Percentiles rank a stretch among this genome's conserved stretches.
These are phyloP conservation scores for Brasilioporus rufonigricans DNA, from an alignment of 768 basidiomycete species.

Conservation along the genomic window DNA sequence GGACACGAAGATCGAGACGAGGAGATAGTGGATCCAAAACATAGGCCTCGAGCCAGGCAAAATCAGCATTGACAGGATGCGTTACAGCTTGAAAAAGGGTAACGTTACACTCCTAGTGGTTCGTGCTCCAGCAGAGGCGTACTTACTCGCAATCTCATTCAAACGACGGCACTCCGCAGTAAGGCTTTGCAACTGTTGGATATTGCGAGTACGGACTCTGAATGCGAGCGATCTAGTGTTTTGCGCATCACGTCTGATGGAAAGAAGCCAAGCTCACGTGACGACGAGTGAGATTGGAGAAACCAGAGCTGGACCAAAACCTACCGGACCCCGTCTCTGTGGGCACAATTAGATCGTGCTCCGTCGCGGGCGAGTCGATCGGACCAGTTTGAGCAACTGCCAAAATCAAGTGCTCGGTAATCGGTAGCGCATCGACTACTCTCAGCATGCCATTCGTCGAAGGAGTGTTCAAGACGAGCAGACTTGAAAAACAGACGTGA, in stretches of 20 bases:
- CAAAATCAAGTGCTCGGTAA: slow-evolving; percentile 53
- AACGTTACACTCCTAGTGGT: not conserved
- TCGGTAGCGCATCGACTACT: slow-evolving; percentile 38
- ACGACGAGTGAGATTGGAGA: not conserved
- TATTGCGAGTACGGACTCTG: slow-evolving; percentile 41
- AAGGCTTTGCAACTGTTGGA: slow-evolving; percentile 44
- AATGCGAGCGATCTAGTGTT: slow-evolving; percentile 43
- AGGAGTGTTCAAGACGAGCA: slow-evolving; percentile 16
- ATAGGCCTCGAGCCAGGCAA: slow-evolving; percentile 22
- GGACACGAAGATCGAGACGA: slow-evolving; percentile 49
- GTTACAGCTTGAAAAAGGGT: slow-evolving; percentile 9
- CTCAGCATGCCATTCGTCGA: not conserved
- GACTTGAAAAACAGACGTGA: slow-evolving; percentile 11
- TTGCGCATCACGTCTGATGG: slow-evolving; percentile 42
- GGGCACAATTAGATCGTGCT: slow-evolving; percentile 29
- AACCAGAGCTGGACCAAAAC: not conserved
- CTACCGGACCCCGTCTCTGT: slow-evolving; percentile 40
- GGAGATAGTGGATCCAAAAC: slow-evolving; percentile 2
- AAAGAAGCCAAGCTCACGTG: slow-evolving; percentile 50
- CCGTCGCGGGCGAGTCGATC: slow-evolving; percentile 30
- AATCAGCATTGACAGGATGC: slow-evolving; percentile 6
- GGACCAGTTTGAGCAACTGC: slow-evolving; percentile 54
- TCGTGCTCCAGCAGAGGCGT: slow-evolving; percentile 9
- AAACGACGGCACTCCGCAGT: slow-evolving; percentile 57
- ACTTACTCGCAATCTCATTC: slow-evolving; percentile 55